Conservation (phyloP, 1,284 basidiomycete species). For the Binderoboletus segoi region DNA sequence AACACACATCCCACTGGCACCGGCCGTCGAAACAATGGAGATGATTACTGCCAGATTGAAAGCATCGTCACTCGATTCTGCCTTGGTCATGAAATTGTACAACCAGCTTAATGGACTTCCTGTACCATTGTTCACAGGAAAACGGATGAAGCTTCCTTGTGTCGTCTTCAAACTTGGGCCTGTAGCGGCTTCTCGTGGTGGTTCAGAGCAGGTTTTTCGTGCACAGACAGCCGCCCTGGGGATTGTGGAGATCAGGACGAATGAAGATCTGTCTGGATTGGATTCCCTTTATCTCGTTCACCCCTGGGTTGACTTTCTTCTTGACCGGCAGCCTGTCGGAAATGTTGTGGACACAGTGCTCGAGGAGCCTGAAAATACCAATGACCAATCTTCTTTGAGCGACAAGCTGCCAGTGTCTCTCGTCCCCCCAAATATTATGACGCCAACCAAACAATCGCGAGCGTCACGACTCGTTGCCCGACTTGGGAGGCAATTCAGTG, state of each 20-base stretch:
- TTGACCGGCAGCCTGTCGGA: neutral
- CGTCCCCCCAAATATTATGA: neutral
- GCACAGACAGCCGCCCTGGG: neutral
- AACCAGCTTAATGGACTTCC: neutral
- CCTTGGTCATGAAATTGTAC: neutral
- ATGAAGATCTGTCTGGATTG: neutral
- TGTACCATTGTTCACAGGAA: neutral
- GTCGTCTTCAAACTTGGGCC: neutral
- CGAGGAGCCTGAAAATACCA: neutral
- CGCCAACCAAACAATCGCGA: neutral
- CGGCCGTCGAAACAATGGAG: neutral
- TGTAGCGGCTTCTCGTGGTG: neutral
- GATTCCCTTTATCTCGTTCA: neutral
- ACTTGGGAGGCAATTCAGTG: neutral
- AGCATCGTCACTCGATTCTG: neutral
- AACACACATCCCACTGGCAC: neutral
- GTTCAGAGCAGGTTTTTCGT: neutral
- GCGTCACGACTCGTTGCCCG: neutral
- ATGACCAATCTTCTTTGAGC: neutral
- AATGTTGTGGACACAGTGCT: neutral
- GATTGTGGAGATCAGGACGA: neutral
- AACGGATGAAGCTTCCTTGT: neutral
- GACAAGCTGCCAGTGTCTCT: neutral
- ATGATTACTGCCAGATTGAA: neutral
- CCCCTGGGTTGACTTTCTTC: neutral